Evolutionary conservation across 2,329 filamentous ascomycete genomes (phyloP), one percentile per base, ranked within the genome.

Genomic region (Rhytidhysteron rufulum): DNA sequence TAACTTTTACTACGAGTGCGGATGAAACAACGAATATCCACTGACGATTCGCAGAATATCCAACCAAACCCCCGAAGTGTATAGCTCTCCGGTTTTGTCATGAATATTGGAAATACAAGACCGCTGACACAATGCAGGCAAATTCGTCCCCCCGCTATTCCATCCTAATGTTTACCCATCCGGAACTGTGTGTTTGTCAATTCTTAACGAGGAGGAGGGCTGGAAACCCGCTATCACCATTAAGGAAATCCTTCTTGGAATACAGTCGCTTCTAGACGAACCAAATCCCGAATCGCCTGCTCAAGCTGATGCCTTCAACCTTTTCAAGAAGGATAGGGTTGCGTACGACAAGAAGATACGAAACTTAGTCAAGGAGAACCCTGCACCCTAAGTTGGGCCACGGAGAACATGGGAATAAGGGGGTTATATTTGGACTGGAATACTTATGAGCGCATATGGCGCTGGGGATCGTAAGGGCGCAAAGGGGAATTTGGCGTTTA

Each of bases 191-290:
- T 98, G 93, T 63, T 78, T 98, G 17, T 95, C 88, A 20, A 98
- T 98, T 52, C 72, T 98, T 51, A 98, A 97, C 70, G 94, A 98
- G 66, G 93, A 98, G 57, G 93, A 98, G 65, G 90, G 87, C 5
- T 98, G 94, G 93, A 94, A 95, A 67, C 94, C 93, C 1, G 91
- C 93, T 5, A 98, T 98, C 59, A 98, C 93, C 0, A 88, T 98
- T 65, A 97, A 96, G 71, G 89, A 97, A 69, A 97, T 98, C 49
- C 79, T 97, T 5, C 78, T 97, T 1, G 93, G 93, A 35, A 95
- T 98, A 42, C 93, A 98, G 67, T 91, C 95, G 56, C 79, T 98
- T 2, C 82, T 98, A 30, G 85, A 98, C 65, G 91, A 96, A 57
- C 93, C 94, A 13, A 98, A 98, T 62, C 93, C 91, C 3, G 93